Evolutionary conservation across 2,329 filamentous ascomycete species (phyloP).

Genomic region (Didymella arachidicola): DNA sequence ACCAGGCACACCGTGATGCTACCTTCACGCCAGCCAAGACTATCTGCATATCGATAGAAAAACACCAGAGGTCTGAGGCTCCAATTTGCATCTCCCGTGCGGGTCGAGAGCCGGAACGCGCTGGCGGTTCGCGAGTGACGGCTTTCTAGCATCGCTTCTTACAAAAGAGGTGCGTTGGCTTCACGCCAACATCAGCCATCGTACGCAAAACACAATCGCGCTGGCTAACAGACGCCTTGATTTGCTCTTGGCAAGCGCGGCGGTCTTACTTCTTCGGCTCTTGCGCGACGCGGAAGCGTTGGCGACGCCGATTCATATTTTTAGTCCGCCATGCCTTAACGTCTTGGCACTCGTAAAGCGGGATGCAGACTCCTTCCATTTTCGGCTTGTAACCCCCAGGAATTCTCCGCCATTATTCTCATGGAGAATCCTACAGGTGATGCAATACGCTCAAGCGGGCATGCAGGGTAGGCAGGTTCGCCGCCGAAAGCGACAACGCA

Average conservation of each 20-base stretch:
- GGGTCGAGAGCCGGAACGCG: conserved; percentile 5
- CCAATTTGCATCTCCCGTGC: conserved; percentile 17
- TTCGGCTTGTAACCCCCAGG: neutral
- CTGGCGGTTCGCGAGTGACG: conserved; percentile 4
- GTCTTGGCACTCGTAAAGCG: conserved; percentile 24
- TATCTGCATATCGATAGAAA: conserved; percentile 11
- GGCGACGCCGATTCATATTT: conserved; percentile 25
- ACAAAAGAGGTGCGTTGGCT: conserved; percentile 11
- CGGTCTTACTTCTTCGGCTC: conserved; percentile 24
- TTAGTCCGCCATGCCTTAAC: conserved; percentile 23
- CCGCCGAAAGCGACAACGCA: too few relatives aligned
- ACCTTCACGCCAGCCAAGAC: conserved; percentile 14
- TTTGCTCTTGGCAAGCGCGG: conserved; percentile 19
- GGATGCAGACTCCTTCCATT: conserved; percentile 4
- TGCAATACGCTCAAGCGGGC: neutral
- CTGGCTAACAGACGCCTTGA: conserved; percentile 13
- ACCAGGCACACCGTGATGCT: conserved; percentile 3
- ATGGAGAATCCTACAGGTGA: neutral
- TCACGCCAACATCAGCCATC: conserved; percentile 12
- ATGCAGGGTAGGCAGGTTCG: neutral
- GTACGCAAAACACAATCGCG: conserved; percentile 6
- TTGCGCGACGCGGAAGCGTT: conserved; percentile 19
- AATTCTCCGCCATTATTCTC: conserved; percentile 12
- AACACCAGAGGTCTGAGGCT: conserved; percentile 9
- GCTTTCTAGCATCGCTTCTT: conserved; percentile 2